These are phyloP conservation scores for Hypoxylon sp. DNA, from an alignment of 2,329 filamentous ascomycete species.

Conservation along the genomic window DNA sequence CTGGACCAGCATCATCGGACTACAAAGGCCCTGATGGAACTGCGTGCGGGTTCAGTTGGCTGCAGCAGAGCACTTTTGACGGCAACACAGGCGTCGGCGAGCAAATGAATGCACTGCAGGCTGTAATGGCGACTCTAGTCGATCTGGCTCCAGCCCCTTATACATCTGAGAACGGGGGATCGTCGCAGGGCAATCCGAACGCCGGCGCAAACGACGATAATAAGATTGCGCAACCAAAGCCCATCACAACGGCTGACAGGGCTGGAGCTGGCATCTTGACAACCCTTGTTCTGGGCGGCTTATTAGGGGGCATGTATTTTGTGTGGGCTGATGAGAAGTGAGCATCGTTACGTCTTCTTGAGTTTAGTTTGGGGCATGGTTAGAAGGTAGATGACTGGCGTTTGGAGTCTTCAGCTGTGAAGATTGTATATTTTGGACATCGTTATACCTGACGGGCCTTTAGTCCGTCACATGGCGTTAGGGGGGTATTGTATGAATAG, in stretches of 20 bases:
- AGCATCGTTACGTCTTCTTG: constrained; percentile 2
- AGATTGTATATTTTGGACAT: background rate
- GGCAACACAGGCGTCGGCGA: constrained; percentile 68
- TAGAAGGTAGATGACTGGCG: background rate
- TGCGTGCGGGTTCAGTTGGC: constrained; percentile 69
- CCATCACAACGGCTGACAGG: constrained; percentile 52
- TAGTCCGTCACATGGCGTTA: constrained; percentile 11
- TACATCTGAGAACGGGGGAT: constrained; percentile 47
- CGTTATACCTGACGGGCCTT: constrained; percentile 12
- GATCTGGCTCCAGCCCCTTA: constrained; percentile 42
- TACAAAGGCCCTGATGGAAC: constrained; percentile 42
- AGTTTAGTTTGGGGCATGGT: background rate
- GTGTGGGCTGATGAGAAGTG: constrained; percentile 33
- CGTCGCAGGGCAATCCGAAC: constrained; percentile 49
- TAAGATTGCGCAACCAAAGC: constrained; percentile 43
- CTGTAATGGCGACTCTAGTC: constrained; percentile 64
- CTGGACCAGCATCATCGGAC: constrained; percentile 42
- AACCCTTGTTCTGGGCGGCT: constrained; percentile 39
- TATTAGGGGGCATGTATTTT: constrained; percentile 38
- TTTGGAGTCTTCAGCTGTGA: constrained; percentile 15
- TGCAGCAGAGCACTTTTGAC: constrained; percentile 61
- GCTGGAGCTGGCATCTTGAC: constrained; percentile 53
- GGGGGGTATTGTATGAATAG: background rate
- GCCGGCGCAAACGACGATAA: constrained; percentile 46
- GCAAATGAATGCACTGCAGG: constrained; percentile 68